These are phyloP conservation scores for Colletotrichum kahawae DNA, from an alignment of 2,329 filamentous ascomycete species.

Conservation along the genomic window DNA sequence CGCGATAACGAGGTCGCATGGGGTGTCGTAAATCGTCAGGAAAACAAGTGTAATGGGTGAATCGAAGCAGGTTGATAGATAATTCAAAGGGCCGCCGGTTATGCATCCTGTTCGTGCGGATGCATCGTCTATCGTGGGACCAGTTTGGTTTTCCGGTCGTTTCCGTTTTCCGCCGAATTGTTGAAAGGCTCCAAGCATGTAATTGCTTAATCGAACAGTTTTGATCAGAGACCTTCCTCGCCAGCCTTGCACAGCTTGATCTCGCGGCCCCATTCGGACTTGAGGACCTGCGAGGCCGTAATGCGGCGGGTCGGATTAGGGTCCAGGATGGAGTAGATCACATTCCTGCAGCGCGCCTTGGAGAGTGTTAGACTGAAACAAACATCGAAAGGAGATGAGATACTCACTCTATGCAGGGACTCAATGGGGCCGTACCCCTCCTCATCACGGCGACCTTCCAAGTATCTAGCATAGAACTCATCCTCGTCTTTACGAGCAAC, in stretches of 20 bases:
- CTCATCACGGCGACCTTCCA: slow-evolving; percentile 91
- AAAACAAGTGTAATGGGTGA: slow-evolving; percentile 20
- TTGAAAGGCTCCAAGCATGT: background rate
- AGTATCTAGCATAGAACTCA: slow-evolving; percentile 94
- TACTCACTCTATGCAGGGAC: slow-evolving; percentile 87
- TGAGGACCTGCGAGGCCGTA: slow-evolving; percentile 93
- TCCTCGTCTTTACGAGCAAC: slow-evolving; percentile 97
- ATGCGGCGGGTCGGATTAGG: slow-evolving; percentile 92
- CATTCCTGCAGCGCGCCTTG: slow-evolving; percentile 94
- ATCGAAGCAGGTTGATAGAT: slow-evolving; percentile 4
- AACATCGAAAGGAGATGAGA: background rate
- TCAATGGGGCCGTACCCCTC: slow-evolving; percentile 97
- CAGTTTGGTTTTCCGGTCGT: background rate
- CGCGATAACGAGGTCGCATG: slow-evolving; percentile 20
- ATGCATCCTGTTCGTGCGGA: slow-evolving; percentile 6
- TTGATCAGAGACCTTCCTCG: slow-evolving; percentile 84
- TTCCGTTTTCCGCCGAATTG: background rate
- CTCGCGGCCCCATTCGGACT: slow-evolving; percentile 98
- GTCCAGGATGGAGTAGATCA: slow-evolving; percentile 98
- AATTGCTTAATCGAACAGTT: background rate
- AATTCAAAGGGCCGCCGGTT: slow-evolving; percentile 6
- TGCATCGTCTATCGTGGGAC: slow-evolving; percentile 1
- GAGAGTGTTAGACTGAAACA: background rate
- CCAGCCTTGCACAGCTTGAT: slow-evolving; percentile 97
- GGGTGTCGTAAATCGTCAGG: slow-evolving; percentile 22